Conservation (phyloP, 306 rosid species). For the Cucumis hystrix region DNA sequence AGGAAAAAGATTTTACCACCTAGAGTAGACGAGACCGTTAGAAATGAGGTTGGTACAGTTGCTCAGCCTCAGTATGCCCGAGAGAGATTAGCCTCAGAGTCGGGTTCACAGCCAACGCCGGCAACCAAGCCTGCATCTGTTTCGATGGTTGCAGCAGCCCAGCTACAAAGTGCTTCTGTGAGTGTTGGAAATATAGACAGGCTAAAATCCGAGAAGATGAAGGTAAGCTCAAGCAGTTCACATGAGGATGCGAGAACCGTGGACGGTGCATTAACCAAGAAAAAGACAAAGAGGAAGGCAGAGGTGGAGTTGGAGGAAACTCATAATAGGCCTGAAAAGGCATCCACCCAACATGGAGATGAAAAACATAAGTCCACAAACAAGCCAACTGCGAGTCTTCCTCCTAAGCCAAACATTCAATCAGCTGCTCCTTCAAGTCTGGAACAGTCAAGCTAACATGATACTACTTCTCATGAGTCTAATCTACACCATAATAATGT, state of each 20-base stretch:
- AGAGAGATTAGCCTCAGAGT: slow-evolving; percentile 48
- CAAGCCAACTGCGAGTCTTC: slow-evolving; percentile 48
- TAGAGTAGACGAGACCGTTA: slow-evolving; percentile 44
- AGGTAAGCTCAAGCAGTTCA: slow-evolving; percentile 47
- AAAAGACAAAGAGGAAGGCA: slow-evolving; percentile 70
- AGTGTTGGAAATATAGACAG: slow-evolving; percentile 29
- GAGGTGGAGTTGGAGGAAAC: slow-evolving; percentile 53
- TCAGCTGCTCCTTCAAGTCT: slow-evolving; percentile 48
- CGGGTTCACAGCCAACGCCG: slow-evolving; percentile 33
- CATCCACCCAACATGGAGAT: slow-evolving; percentile 46
- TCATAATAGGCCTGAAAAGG: slow-evolving; percentile 42
- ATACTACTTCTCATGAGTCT: slow-evolving; percentile 19
- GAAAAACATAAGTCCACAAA: slow-evolving; percentile 46
- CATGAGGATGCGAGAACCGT: slow-evolving; percentile 42
- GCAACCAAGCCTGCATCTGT: slow-evolving; percentile 32
- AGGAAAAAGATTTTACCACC: slow-evolving; percentile 60
- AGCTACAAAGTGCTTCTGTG: slow-evolving; percentile 36
- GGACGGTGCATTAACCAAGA: slow-evolving; percentile 49
- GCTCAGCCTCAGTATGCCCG: slow-evolving; percentile 38
- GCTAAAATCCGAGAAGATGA: slow-evolving; percentile 53
- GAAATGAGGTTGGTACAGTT: slow-evolving; percentile 30
- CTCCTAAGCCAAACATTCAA: slow-evolving; percentile 46
- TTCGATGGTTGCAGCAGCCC: slow-evolving; percentile 20
- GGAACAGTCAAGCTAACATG: slow-evolving; percentile 78
- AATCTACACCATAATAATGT: slow-evolving; percentile 20